phyloP scores from a whole-genome alignment of 2,329 filamentous ascomycete genomes.

The Phaeosphaeria sp. region DNA sequence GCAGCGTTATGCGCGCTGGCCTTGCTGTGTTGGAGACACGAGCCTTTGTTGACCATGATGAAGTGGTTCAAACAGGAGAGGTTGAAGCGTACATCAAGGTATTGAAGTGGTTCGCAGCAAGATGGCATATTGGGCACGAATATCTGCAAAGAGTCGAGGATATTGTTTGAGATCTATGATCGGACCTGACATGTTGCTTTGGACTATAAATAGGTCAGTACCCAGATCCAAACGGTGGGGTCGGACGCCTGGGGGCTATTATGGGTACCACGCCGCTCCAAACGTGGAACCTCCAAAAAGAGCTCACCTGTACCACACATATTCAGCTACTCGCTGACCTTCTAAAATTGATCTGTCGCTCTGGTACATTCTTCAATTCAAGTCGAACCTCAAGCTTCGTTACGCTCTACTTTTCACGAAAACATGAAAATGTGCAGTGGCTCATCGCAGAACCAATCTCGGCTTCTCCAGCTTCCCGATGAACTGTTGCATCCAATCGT shows the following conservation, averaged over 20 bases:
- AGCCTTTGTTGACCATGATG: slow-evolving; percentile 1
- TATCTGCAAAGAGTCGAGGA: background rate
- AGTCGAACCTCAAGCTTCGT: no score
- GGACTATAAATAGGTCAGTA: background rate
- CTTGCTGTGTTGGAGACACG: slow-evolving; percentile 18
- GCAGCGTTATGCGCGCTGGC: slow-evolving; percentile 18
- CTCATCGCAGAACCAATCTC: background rate
- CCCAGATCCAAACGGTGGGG: background rate
- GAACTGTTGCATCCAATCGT: background rate
- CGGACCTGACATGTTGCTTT: background rate
- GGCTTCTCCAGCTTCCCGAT: background rate
- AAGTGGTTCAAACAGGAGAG: slow-evolving; percentile 2
- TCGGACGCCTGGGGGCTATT: background rate
- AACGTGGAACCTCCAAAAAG: background rate
- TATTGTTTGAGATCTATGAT: background rate
- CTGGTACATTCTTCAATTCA: no score
- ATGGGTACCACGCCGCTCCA: background rate
- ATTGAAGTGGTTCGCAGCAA: slow-evolving; percentile 3
- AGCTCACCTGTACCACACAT: background rate
- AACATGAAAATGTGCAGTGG: background rate
- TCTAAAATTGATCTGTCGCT: background rate
- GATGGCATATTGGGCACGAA: slow-evolving; percentile 8
- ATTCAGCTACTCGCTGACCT: background rate
- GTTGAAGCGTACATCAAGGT: background rate
- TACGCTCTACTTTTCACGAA: background rate